Evolutionary conservation across 1,139 yeast genomes (phyloP), one percentile per base, ranked within the genome.

Genomic region (Kodamaea alishanica): DNA sequence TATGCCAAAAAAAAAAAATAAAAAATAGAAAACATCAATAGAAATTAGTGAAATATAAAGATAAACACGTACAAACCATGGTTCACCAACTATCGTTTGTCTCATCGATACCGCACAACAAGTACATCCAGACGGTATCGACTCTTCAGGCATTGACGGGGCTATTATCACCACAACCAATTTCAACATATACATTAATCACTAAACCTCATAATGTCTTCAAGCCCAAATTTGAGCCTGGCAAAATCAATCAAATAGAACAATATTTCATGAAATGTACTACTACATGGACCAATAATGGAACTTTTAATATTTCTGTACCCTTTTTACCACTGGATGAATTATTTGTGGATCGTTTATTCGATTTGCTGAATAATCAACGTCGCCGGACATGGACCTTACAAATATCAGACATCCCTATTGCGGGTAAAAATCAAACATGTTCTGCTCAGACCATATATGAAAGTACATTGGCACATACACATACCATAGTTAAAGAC

Each of bases 321-420:
- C 70, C 74, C 0, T 39, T 62, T 5, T 36, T 60, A 4, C 50
- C 47, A 32, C 42, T 45, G 27, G 50, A 54, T 37, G 46, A 50
- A 6, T 44, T 62, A 6, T 48, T 52, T 32, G 67, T 57, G 20
- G 61, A 56, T 33, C 50, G 64, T 28, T 51, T 69, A 31, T 69
- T 70, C 41, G 63, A 60, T 22, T 15, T 15, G 20, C 20, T 15
- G 20, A 15, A 15, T 4, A 15, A 15, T 15, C 61, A 60, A 28
- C 15, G 35, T n/a, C 34, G 34, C 9, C 52, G 30, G 47, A 56
- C 39, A 28, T 85, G 95, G 95, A 73, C 82, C 1, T 52, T 88
- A 24, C 84, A 80, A 48, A 71, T 84, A 20, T 69, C 81, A 6
- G 97, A 89, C 61, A 83, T 88, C 10, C 97, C 97, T 1, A 82